A percentile compares a stretch with the other conserved stretches of the same genome.
These are phyloP conservation scores for Apiotrichum laibachii DNA, from an alignment of 1,284 basidiomycete genomes.

Conservation along the genomic window DNA sequence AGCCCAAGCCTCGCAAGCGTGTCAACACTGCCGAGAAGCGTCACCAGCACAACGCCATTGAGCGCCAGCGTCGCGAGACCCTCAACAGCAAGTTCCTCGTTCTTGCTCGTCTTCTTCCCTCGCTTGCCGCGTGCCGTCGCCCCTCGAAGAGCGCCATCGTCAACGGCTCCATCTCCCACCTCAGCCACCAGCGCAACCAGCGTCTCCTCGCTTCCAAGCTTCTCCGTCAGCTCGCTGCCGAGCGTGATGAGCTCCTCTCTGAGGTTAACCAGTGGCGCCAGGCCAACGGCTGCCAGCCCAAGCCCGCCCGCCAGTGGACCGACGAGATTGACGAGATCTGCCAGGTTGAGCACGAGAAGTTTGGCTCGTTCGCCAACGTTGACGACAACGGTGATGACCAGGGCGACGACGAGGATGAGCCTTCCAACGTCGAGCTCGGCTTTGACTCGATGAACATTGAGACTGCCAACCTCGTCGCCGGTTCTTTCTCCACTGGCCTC, in stretches of 20 bases:
- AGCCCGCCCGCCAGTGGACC: slow-evolving; percentile 52
- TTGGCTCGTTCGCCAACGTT: slow-evolving; percentile 47
- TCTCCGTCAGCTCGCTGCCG: slow-evolving; percentile 68
- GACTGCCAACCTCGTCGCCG: slow-evolving; percentile 19
- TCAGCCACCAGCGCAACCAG: slow-evolving; percentile 75
- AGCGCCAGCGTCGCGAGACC: slow-evolving; percentile 84
- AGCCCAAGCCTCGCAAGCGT: slow-evolving; percentile 67
- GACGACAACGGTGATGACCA: slow-evolving; percentile 36
- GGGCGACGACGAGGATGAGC: slow-evolving; percentile 36
- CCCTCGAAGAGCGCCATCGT: slow-evolving; percentile 93
- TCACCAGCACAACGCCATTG: slow-evolving; percentile 91
- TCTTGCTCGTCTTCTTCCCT: slow-evolving; percentile 81
- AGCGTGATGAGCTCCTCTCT: slow-evolving; percentile 73
- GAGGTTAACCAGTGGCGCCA: slow-evolving; percentile 86
- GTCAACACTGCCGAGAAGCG: slow-evolving; percentile 91
- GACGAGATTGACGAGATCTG: slow-evolving; percentile 47
- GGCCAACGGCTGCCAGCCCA: slow-evolving; percentile 59
- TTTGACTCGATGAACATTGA: slow-evolving; percentile 24
- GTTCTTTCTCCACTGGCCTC: slow-evolving; percentile 23
- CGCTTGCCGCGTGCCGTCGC: slow-evolving; percentile 81
- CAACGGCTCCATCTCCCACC: slow-evolving; percentile 81
- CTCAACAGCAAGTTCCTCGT: slow-evolving; percentile 82
- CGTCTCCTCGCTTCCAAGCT: slow-evolving; percentile 72
- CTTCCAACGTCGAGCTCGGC: not conserved
- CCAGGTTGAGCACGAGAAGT: slow-evolving; percentile 49